phyloP scores from a whole-genome alignment of 805 yeast species.

The Lipomyces mesembrius region DNA sequence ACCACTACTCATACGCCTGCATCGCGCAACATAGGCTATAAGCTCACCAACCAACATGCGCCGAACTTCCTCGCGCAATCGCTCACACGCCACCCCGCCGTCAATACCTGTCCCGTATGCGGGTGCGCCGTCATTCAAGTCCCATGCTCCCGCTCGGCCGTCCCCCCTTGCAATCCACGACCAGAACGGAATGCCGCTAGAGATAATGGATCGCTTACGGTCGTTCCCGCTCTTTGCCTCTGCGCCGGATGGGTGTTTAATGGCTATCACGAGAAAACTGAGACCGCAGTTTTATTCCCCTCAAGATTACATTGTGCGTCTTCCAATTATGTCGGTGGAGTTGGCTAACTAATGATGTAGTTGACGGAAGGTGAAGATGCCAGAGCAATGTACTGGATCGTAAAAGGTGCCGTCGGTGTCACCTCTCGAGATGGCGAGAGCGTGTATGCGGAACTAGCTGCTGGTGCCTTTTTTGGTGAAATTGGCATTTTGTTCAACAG shows the following conservation, averaged over 20 bases:
- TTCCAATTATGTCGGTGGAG: neutral
- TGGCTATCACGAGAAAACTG: constrained; percentile 61
- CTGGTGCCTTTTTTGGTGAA: constrained; percentile 79
- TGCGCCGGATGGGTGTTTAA: constrained; percentile 69
- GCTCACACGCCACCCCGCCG: constrained; percentile 7
- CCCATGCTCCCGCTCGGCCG: constrained; percentile 37
- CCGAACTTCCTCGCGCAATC: constrained; percentile 13
- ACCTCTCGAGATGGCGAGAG: constrained; percentile 79
- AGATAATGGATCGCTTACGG: constrained; percentile 57
- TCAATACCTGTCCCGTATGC: constrained; percentile 23
- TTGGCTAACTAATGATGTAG: constrained; percentile 7
- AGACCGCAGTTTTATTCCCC: constrained; percentile 66
- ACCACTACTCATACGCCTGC: neutral
- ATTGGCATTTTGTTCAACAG: constrained; percentile 76
- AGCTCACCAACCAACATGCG: constrained; percentile 2
- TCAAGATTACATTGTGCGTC: constrained; percentile 61
- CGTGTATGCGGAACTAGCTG: constrained; percentile 67
- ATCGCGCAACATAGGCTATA: neutral
- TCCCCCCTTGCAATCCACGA: constrained; percentile 38
- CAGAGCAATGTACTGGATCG: constrained; percentile 77
- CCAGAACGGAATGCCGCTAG: constrained; percentile 52
- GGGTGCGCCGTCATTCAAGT: constrained; percentile 17
- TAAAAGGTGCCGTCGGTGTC: constrained; percentile 76
- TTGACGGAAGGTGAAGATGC: constrained; percentile 73
- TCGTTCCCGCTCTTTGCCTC: constrained; percentile 67